A percentile compares a stretch with the other conserved stretches of the same genome.
Evolutionary conservation across 352 stramenopile genomes (phyloP).

Genomic region (Globisporangium ultimum): DNA sequence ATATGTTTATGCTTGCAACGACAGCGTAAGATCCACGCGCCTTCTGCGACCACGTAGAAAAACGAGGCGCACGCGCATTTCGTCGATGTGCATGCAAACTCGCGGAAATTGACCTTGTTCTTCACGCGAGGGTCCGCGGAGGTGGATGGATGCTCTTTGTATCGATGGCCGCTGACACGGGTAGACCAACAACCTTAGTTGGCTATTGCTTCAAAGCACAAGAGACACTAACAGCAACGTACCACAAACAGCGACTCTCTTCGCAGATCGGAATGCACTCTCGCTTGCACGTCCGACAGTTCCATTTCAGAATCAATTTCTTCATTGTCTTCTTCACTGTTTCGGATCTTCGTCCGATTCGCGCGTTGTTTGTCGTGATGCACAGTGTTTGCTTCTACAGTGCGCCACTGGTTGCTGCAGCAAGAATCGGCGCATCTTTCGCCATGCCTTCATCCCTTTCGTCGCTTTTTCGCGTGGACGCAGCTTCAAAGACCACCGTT

Average conservation of each 20-base stretch:
- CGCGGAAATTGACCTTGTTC: conserved; percentile 23
- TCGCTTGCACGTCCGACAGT: conserved; percentile 47
- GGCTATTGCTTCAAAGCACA: neutral
- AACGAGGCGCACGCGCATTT: conserved; percentile 59
- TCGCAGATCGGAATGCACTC: conserved; percentile 79
- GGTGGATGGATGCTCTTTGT: conserved; percentile 64
- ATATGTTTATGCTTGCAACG: conserved; percentile 81
- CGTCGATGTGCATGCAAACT: conserved; percentile 54
- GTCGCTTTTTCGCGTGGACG: neutral
- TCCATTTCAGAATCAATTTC: conserved; percentile 64
- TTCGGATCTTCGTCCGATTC: neutral
- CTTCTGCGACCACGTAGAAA: conserved; percentile 80
- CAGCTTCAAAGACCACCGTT: neutral
- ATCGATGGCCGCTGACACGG: conserved; percentile 49
- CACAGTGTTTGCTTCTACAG: neutral
- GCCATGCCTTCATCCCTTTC: neutral
- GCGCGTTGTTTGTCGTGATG: neutral
- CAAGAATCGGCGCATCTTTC: neutral
- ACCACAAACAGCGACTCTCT: conserved; percentile 77
- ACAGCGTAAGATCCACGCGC: conserved; percentile 75
- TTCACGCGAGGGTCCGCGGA: conserved; percentile 34
- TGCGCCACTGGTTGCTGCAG: neutral
- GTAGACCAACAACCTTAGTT: neutral
- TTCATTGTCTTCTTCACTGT: conserved; percentile 12
- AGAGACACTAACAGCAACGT: conserved; percentile 3